These are phyloP conservation scores for Vitis cinerea DNA, from an alignment of 164 flowering plant species.

Conservation along the genomic window DNA sequence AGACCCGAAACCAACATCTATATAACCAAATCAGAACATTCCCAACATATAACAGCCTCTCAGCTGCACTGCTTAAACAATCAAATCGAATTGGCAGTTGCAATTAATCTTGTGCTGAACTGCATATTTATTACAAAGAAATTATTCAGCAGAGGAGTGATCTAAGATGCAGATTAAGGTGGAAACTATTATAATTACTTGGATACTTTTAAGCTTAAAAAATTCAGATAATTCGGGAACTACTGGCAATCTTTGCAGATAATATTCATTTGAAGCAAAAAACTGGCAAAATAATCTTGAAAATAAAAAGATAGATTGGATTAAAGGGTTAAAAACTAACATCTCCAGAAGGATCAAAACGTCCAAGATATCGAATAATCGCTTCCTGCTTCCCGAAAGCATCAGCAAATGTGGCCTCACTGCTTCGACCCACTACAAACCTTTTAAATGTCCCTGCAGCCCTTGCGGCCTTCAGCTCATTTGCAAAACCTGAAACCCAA, in stretches of 20 bases:
- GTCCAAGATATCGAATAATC: slow-evolving; percentile 73
- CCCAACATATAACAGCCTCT: background rate
- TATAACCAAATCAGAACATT: slow-evolving; percentile 5
- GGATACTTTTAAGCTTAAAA: too few relatives aligned
- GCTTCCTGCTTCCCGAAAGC: slow-evolving; percentile 92
- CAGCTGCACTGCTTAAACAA: background rate
- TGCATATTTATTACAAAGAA: too few relatives aligned
- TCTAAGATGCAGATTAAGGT: too few relatives aligned
- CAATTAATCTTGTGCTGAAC: too few relatives aligned
- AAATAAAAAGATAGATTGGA: too few relatives aligned
- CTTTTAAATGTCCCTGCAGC: slow-evolving; percentile 65
- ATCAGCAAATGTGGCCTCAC: slow-evolving; percentile 73
- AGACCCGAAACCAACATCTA: background rate
- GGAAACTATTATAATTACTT: too few relatives aligned
- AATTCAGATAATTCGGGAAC: too few relatives aligned
- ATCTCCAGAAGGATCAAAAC: slow-evolving; percentile 79
- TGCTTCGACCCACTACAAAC: slow-evolving; percentile 79
- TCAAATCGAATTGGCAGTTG: background rate
- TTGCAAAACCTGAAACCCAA: slow-evolving; percentile 63
- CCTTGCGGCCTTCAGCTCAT: slow-evolving; percentile 68
- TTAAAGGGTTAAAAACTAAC: slow-evolving; percentile 28
- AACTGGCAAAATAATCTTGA: too few relatives aligned
- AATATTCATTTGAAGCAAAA: too few relatives aligned
- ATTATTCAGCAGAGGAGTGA: too few relatives aligned
- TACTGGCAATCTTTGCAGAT: too few relatives aligned